These are phyloP conservation scores for Monilinia fructicola DNA, from an alignment of 2,329 filamentous ascomycete species.

Conservation along the genomic window DNA sequence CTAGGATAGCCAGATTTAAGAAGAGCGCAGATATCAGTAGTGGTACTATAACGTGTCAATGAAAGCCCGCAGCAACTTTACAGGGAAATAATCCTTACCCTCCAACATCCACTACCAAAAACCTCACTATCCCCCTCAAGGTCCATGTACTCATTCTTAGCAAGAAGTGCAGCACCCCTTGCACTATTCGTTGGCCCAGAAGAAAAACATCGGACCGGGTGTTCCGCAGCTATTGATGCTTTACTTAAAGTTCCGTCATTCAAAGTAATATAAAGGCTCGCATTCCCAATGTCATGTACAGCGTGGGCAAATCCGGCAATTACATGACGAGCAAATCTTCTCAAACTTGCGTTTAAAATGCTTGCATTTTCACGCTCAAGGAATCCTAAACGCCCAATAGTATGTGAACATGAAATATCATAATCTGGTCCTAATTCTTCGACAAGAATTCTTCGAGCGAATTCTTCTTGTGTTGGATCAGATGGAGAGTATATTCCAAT, in stretches of 20 bases:
- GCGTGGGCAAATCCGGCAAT: slow-evolving; percentile 57
- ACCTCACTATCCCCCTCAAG: slow-evolving; percentile 33
- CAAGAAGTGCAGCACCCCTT: slow-evolving; percentile 60
- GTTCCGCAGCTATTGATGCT: slow-evolving; percentile 51
- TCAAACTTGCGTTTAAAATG: slow-evolving; percentile 62
- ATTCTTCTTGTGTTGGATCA: slow-evolving; percentile 55
- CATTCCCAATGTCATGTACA: slow-evolving; percentile 51
- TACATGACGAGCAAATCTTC: slow-evolving; percentile 56
- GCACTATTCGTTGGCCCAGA: slow-evolving; percentile 65
- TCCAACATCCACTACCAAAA: slow-evolving; percentile 55
- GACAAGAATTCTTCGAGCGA: slow-evolving; percentile 48
- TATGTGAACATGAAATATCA: slow-evolving; percentile 52
- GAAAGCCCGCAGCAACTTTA: not conserved
- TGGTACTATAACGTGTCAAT: slow-evolving; percentile 46
- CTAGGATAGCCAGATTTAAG: slow-evolving; percentile 59
- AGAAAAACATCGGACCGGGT: slow-evolving; percentile 62
- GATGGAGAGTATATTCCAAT: slow-evolving; percentile 59
- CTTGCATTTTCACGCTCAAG: slow-evolving; percentile 64
- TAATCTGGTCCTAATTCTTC: slow-evolving; percentile 43
- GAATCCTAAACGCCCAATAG: slow-evolving; percentile 49
- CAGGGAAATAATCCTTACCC: slow-evolving; percentile 37
- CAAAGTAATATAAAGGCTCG: slow-evolving; percentile 54
- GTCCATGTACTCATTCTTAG: slow-evolving; percentile 28
- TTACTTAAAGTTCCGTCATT: slow-evolving; percentile 63
- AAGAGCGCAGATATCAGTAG: slow-evolving; percentile 58